Conservation (phyloP, 306 rosid genomes). For the Canavalia gladiata region DNA sequence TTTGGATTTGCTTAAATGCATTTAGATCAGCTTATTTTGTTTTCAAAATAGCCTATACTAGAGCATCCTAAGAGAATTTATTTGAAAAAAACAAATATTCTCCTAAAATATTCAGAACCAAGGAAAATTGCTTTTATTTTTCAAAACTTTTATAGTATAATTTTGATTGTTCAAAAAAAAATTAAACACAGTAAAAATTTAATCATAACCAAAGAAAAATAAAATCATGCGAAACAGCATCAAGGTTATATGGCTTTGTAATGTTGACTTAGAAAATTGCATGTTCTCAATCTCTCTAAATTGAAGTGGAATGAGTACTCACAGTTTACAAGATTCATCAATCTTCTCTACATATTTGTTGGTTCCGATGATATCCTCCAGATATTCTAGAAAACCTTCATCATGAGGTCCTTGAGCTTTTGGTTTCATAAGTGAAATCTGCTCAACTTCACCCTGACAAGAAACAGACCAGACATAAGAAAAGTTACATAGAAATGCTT, state of each 20-base stretch:
- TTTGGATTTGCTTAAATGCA: background rate
- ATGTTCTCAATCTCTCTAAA: slow-evolving; percentile 13
- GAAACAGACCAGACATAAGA: slow-evolving; percentile 49
- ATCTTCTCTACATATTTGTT: slow-evolving; percentile 89
- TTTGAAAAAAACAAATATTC: background rate
- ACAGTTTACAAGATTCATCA: slow-evolving; percentile 83
- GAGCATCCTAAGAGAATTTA: background rate
- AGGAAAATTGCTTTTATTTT: background rate
- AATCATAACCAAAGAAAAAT: slow-evolving; percentile 6
- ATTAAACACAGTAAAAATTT: background rate
- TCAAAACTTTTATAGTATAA: background rate
- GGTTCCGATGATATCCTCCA: slow-evolving; percentile 96
- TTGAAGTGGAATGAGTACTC: slow-evolving; percentile 56
- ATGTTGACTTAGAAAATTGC: slow-evolving; percentile 20
- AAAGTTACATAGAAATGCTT: slow-evolving; percentile 25
- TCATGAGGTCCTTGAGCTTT: slow-evolving; percentile 98
- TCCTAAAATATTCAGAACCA: background rate
- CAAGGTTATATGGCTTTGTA: slow-evolving; percentile 10
- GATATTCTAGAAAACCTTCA: slow-evolving; percentile 97
- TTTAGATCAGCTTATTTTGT: background rate
- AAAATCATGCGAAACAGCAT: background rate
- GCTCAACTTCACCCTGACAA: slow-evolving; percentile 95
- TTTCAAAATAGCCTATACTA: background rate
- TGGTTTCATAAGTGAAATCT: slow-evolving; percentile 97
- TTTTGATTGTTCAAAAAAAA: slow-evolving; percentile 1